Evolutionary conservation across 148 eudicot genomes (phyloP).

Genomic region (Vaccinium myrtillus): DNA sequence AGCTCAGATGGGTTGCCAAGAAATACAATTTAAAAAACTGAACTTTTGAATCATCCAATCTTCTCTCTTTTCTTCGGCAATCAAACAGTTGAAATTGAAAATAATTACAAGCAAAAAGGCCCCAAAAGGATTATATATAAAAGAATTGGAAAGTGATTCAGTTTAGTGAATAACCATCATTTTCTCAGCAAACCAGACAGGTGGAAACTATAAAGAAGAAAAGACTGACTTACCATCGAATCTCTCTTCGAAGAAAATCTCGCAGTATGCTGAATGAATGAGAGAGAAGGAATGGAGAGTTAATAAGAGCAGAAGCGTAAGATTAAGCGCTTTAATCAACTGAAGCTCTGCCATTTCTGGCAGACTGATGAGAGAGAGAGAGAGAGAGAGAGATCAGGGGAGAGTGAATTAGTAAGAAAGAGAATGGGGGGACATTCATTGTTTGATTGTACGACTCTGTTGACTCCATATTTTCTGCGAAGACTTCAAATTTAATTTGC

Average conservation of each 20-base stretch:
- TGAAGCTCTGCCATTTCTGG: constrained; percentile 26
- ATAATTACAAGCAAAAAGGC: background rate
- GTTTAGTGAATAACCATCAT: background rate
- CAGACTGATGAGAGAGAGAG: background rate
- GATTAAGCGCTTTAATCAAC: constrained; percentile 7
- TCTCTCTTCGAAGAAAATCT: constrained; percentile 54
- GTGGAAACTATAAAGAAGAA: background rate
- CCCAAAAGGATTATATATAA: background rate
- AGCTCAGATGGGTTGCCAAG: background rate
- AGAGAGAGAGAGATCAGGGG: constrained; percentile 1
- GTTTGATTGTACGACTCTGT: background rate
- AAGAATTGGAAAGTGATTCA: background rate
- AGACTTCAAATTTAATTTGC: background rate
- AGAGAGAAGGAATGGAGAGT: constrained; percentile 13
- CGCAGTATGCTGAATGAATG: constrained; percentile 24
- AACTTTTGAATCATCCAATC: background rate
- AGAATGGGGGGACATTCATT: background rate
- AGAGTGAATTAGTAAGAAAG: background rate
- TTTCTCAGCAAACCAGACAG: constrained; percentile 14
- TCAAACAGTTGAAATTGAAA: constrained; percentile 1
- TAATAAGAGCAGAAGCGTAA: constrained; percentile 21
- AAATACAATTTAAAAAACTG: background rate
- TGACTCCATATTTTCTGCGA: background rate
- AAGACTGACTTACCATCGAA: constrained; percentile 42
- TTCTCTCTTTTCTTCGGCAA: background rate